phyloP scores from a whole-genome alignment of 1,139 yeast species.

The Kodamaea arcana region DNA sequence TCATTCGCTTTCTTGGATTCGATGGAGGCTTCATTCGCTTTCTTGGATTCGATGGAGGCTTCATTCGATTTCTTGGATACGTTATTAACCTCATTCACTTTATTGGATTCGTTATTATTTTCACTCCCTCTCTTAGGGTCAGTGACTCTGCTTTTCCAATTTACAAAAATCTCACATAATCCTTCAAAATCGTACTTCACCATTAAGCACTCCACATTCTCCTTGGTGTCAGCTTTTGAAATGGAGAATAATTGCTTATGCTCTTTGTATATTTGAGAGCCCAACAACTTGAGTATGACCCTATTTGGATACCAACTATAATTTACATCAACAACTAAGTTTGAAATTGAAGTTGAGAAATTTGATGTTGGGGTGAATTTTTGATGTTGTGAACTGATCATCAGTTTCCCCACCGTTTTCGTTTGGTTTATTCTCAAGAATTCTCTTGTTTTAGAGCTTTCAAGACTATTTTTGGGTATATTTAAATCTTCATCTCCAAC shows the following conservation, averaged over 20 bases:
- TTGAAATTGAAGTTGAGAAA: background rate
- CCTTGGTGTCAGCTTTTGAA: constrained; percentile 8
- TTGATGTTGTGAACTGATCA: background rate
- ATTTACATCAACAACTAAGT: constrained; percentile 6
- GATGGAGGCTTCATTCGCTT: background rate
- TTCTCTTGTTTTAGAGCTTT: too few relatives aligned
- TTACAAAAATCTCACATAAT: constrained; percentile 6
- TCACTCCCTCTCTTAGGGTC: background rate
- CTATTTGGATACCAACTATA: constrained; percentile 10
- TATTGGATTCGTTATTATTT: background rate
- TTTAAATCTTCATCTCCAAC: background rate
- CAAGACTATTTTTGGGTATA: background rate
- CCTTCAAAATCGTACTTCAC: constrained; percentile 8
- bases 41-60: background rate
- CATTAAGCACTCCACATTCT: constrained; percentile 11
- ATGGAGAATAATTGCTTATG: constrained; percentile 2
- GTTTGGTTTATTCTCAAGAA: constrained; percentile 3
- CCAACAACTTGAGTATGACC: constrained; percentile 11
- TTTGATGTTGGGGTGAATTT: constrained; percentile 2
- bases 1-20: background rate
- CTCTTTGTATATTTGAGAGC: constrained; percentile 2
- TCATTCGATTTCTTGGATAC: background rate
- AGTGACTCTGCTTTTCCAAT: background rate
- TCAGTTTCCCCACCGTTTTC: constrained; percentile 6
- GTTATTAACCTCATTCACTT: background rate